A percentile compares a stretch with the other conserved stretches of the same genome.
Conservation (phyloP, 257 asterid species). For the Penstemon newberryi region DNA sequence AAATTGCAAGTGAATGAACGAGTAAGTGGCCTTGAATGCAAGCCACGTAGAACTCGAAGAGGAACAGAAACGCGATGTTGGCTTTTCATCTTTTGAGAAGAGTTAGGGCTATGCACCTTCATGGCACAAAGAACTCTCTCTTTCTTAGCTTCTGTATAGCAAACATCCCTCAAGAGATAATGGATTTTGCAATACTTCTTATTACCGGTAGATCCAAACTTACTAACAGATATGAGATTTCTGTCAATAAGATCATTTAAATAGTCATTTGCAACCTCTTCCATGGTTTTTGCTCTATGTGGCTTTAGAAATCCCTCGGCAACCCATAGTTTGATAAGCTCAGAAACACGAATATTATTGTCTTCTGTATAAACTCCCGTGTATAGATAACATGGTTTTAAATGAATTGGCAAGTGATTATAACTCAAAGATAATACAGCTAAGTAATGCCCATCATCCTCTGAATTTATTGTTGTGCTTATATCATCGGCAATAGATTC, state of each 20-base stretch:
- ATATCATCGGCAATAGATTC: not conserved
- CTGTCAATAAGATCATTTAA: constrained; percentile 22
- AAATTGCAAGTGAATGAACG: not conserved
- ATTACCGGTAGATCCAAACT: not conserved
- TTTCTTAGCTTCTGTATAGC: constrained; percentile 4
- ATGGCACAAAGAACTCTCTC: not conserved
- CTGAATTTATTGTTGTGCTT: too few relatives aligned
- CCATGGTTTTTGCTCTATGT: too few relatives aligned
- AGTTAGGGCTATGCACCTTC: not conserved
- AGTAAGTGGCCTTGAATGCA: not conserved
- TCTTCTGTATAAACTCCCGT: constrained; percentile 13
- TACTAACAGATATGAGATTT: constrained; percentile 19
- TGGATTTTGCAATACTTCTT: constrained; percentile 12
- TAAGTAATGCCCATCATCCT: not conserved
- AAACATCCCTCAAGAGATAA: constrained; percentile 19
- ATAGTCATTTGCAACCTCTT: constrained; percentile 5
- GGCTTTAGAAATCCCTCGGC: too few relatives aligned
- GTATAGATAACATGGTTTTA: constrained; percentile 25
- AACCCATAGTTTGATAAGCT: too few relatives aligned
- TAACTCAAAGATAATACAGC: not conserved
- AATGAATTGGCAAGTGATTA: constrained; percentile 2
- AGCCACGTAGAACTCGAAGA: not conserved
- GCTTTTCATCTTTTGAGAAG: not conserved
- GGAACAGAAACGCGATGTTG: not conserved
- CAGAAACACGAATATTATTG: not conserved